Evolutionary conservation across 495 filamentous ascomycete genomes (phyloP), one percentile per base, ranked within the genome.

Genomic region (Talaromyces borbonicus): DNA sequence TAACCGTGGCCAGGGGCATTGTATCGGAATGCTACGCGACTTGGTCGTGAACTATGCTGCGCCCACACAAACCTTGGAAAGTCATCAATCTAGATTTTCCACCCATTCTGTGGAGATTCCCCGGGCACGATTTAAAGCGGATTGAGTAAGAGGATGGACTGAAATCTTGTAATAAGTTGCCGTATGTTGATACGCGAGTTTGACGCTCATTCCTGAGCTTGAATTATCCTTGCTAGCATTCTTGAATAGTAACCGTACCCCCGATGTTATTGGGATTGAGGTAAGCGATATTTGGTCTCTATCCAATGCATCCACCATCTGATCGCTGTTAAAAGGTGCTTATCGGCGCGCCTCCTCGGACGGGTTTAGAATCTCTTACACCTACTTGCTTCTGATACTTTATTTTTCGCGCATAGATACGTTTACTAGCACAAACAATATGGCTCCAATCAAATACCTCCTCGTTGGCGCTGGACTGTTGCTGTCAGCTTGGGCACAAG

Each of bases 391-490:
- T 38, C 2, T 15, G 8, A 11, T 9, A 8, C 18, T n/a, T 38
- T 12, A 11, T 20, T 4, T 38, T 15, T 20, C 6, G 22, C 16
- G 5, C 18, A 22, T 5, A 20, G 3, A n/a, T 20, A 36, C 1
- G 22, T 8, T 38, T 11, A 42, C 8, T 15, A 25, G 25, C 44
- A 49, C 18, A 47, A 12, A 33, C 41, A 51, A 52, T 11, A 67
- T 69, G 66, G 43, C 54, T 52, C 56, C 66, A 39, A 40, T 51
- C 9, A 56, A 52, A 11, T 44, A 50, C 44, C 38, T 73, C 37
- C 39, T 73, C 38, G 59, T 59, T 23, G 48, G 53, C 44, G 60
- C 60, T 42, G 61, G 60, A 30, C 63, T 56, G 20, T 46, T 67
- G 49, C 53, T 27, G 42, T 53, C 49, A 19, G 52, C 52, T 30